Evolutionary conservation across 352 stramenopile genomes (phyloP), one percentile per base, ranked within the genome.

Genomic region (Elongisporangium prolatum): DNA sequence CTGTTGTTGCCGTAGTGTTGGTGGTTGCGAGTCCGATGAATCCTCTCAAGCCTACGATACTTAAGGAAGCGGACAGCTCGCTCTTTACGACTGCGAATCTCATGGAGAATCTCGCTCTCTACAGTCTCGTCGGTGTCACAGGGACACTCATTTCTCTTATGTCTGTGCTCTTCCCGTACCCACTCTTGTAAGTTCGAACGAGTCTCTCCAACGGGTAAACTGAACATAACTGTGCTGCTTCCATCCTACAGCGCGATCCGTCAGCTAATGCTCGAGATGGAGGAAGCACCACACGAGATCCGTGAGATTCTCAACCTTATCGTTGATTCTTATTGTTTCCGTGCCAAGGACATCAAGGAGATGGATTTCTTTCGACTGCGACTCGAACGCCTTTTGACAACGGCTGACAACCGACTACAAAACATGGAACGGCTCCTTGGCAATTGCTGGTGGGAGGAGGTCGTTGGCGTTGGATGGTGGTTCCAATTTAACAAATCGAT

Each of bases 241-340:
- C 40, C 3, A 10, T 21, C 11, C 16, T 11, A 57, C 50, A 85
- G 75, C 56, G 84, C 80, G 6, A 93, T 87, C 53, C 55, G 67
- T 3, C 69, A 84, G 28, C 60, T 93, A 0, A 67, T 69, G 28
- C 54, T 57, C 11, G 60, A 88, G 24, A 84, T 86, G 59, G 63
- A 68, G 22, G 61, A 72, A 10, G 79, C 80, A 3, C 74, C 76
- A 17, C 66, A 75, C 9, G 79, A 89, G 52, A 80, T 93, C 17
- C 71, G 75, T 4, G 79, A 93, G 49, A 83, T 91, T 16, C 63
- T 91, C 4, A 91, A 93, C 56, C 68, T 93, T 44, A 88, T 92
- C 56, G 74, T 92, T 20, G 83, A 92, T 60, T 71, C 83, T 13
- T 92, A 92, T 59, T 92, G 83, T 47, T 91, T 91, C 59, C 72